These are phyloP conservation scores for Epicoccum nigrum DNA, from an alignment of 2,329 filamentous ascomycete species.

Conservation along the genomic window DNA sequence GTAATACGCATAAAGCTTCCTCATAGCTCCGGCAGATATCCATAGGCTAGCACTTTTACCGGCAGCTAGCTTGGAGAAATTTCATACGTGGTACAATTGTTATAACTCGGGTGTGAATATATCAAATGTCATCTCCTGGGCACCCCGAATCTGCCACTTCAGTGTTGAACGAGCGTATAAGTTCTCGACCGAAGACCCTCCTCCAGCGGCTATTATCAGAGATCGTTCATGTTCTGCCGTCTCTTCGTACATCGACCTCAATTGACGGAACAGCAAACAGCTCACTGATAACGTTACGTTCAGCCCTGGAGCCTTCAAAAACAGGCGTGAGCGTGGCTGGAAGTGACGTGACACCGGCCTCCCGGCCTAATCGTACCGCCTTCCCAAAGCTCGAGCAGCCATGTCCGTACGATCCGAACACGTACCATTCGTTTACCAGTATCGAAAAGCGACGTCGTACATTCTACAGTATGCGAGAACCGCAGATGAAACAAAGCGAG, in stretches of 20 bases:
- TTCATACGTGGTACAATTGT: too few species aligned
- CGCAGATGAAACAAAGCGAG: slow-evolving; percentile 5
- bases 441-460: slow-evolving; percentile 23
- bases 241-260: slow-evolving; percentile 9
- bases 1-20: too few species aligned
- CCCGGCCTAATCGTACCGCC: neutral
- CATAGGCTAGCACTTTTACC: neutral
- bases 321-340: too few species aligned
- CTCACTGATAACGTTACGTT: slow-evolving; percentile 8
- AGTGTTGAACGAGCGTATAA: neutral
- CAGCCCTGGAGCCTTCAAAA: neutral
- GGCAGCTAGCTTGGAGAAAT: neutral
- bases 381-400: neutral
- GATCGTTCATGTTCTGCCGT: slow-evolving; percentile 14
- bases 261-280: neutral
- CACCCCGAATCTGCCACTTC: neutral
- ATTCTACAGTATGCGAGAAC: slow-evolving; percentile 24
- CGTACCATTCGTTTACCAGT: slow-evolving; percentile 26
- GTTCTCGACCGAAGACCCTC: slow-evolving; percentile 20
- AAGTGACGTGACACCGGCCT: too few species aligned
- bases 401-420: slow-evolving; percentile 27
- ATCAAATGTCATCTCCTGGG: neutral
- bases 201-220: slow-evolving; percentile 26
- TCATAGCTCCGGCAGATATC: too few species aligned
- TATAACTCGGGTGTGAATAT: too few species aligned